Evolutionary conservation across 2,329 filamentous ascomycete species (phyloP), one percentile per base, ranked within the genome.

Genomic region (Scedosporium dehoogii): DNA sequence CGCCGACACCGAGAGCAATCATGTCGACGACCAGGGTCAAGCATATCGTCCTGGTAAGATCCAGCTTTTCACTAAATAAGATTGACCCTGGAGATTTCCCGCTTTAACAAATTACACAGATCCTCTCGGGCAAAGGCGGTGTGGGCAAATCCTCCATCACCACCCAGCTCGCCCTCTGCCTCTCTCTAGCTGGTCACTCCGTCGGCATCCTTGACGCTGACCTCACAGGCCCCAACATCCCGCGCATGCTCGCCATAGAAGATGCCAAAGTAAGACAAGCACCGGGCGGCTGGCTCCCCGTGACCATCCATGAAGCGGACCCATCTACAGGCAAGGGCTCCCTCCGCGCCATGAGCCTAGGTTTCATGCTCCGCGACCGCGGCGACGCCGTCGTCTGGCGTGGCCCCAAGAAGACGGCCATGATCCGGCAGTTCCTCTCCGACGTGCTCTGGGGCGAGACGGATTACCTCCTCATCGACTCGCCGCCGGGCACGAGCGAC

Each of bases 71-170:
- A 48, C 46, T 21, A 53, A 56, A 29, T 25, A 18, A 3, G 25
- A 58, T 44, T 51, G 12, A 18, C 29, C 53, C 57, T 42, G 10
- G 42, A 14, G 51, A 33, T 23, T 33, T 38, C 56, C 55, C 1
- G 10, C 59, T 18, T 63, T 71, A 61, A 71, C 68, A 51, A 1
- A 6, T 29, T 42, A 61, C 62, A 21, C 62, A 85, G 83, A 83
- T 93, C 65, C 88, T 99, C 58, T 97, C 94, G 12, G 94, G 94
- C 69, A 99, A 99, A 82, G 94, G 94, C 71, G 94, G 94, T 68
- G 94, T 99, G 21, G 94, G 94, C 63, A 99, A 99, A 80, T 97
- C 93, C 53, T 96, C 92, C 60, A 87, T 97, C n/a, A 97, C 94
- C 0, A 96, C 93, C 1, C 94, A 99, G 74, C 86, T 99, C 16